Percentiles rank a stretch among this genome's conserved stretches.
phyloP scores from a whole-genome alignment of 179 eudicot species.

The Spinacia oleracea region DNA sequence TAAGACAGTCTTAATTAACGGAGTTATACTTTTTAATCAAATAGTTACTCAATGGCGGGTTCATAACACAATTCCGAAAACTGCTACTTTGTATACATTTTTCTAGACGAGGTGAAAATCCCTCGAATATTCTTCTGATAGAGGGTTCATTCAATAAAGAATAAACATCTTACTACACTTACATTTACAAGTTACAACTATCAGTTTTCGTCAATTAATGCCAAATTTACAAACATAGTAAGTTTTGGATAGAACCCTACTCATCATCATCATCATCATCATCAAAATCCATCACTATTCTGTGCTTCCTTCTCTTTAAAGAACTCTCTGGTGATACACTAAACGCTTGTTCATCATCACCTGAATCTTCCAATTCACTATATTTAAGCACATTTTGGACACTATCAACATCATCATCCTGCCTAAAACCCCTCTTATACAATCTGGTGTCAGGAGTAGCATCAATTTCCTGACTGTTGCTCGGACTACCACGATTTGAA shows the following conservation, averaged over 20 bases:
- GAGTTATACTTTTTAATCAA: too few relatives aligned
- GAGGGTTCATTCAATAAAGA: too few relatives aligned
- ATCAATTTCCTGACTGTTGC: slow-evolving; percentile 1
- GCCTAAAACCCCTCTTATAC: neutral
- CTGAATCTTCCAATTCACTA: slow-evolving; percentile 38
- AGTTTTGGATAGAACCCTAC: neutral
- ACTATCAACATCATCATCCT: slow-evolving; percentile 5
- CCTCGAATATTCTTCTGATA: too few relatives aligned
- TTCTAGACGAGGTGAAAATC: too few relatives aligned
- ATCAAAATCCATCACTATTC: slow-evolving; percentile 73
- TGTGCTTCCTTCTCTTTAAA: slow-evolving; percentile 56
- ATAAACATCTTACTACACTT: too few relatives aligned
- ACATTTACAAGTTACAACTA: neutral
- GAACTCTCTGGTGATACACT: slow-evolving; percentile 38
- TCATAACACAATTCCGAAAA: too few relatives aligned
- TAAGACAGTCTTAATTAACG: too few relatives aligned
- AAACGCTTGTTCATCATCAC: slow-evolving; percentile 32
- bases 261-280: slow-evolving; percentile 67
- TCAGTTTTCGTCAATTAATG: neutral
- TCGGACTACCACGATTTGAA: slow-evolving; percentile 7
- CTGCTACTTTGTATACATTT: too few relatives aligned
- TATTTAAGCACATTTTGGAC: slow-evolving; percentile 8
- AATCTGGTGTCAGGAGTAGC: neutral
- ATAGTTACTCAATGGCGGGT: too few relatives aligned
- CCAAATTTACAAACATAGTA: slow-evolving; percentile 17